Evolutionary conservation across 805 yeast species (phyloP).

Genomic region (Lipomyces chichibuensis): DNA sequence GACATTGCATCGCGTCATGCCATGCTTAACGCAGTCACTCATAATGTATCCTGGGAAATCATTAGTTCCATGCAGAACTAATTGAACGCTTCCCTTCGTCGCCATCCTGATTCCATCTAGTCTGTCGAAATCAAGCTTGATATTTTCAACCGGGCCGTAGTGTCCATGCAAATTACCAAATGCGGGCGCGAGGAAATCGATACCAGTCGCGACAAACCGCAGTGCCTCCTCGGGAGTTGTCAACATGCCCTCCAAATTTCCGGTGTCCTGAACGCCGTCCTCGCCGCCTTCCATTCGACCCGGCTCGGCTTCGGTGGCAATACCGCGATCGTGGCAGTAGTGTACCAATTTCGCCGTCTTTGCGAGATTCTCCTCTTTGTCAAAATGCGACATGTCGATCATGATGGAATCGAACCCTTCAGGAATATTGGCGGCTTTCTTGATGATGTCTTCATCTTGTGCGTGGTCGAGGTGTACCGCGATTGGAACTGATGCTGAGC

Average conservation of each 20-base stretch:
- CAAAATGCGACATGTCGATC: conserved; percentile 24
- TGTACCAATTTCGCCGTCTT: conserved; percentile 20
- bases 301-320: conserved; percentile 25
- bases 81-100: conserved; percentile 2
- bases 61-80: conserved; percentile 23
- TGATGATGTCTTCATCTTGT: conserved; percentile 16
- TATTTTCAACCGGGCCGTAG: conserved; percentile 15
- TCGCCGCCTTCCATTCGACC: conserved; percentile 26
- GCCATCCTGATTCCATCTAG: conserved; percentile 9
- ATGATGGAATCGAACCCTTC: conserved; percentile 21
- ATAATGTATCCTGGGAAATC: conserved; percentile 18
- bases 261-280: conserved; percentile 20
- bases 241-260: conserved; percentile 13
- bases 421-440: conserved; percentile 10
- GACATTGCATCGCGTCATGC: conserved; percentile 18
- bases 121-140: conserved; percentile 19
- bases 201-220: conserved; percentile 16
- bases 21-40: conserved; percentile 12
- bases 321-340: conserved; percentile 15
- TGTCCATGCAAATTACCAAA: conserved; percentile 22
- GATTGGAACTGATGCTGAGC: conserved; percentile 14
- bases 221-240: conserved; percentile 22
- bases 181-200: conserved; percentile 22
- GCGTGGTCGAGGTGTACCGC: conserved; percentile 20
- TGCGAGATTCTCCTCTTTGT: conserved; percentile 15